Evolutionary conservation across 23 red algal genomes (phyloP).

Genomic region (Gracilariopsis chorda): DNA sequence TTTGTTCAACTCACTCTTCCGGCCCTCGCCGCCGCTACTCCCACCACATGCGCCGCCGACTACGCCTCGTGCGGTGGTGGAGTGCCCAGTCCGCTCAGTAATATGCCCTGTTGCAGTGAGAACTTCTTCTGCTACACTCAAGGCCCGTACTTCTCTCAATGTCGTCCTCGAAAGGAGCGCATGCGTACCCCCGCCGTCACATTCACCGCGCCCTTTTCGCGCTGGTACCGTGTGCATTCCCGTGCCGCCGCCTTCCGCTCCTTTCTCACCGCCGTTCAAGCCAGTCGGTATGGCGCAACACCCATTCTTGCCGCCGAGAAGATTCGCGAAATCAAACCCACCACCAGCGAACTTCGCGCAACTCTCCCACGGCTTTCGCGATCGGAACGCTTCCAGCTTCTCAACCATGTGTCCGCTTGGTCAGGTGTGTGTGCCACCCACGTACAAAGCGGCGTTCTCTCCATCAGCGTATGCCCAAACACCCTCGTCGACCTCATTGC

Average conservation of each 20-base stretch:
- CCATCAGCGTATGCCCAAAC: background rate
- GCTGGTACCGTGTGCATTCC: background rate
- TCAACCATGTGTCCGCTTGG: background rate
- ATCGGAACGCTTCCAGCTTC: background rate
- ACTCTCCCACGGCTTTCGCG: background rate
- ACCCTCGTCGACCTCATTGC: background rate
- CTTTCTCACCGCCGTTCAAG: background rate
- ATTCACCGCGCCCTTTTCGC: background rate
- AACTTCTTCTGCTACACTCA: conserved; percentile 44
- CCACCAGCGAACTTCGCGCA: background rate
- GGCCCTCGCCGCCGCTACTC: background rate
- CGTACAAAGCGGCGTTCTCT: background rate
- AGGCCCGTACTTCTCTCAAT: conserved; percentile 56
- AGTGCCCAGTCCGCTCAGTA: background rate
- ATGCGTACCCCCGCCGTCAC: background rate
- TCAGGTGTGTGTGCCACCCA: background rate
- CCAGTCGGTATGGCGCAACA: background rate
- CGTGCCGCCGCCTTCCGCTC: background rate
- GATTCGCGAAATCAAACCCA: background rate
- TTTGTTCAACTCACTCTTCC: background rate
- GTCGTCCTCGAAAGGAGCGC: conserved; percentile 26
- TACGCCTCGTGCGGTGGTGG: conserved; percentile 36
- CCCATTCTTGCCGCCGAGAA: background rate
- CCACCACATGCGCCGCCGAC: conserved; percentile 22
- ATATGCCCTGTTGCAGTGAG: conserved; percentile 1